phyloP scores from a whole-genome alignment of 495 filamentous ascomycete genomes.

The Aspergillus campestris region DNA sequence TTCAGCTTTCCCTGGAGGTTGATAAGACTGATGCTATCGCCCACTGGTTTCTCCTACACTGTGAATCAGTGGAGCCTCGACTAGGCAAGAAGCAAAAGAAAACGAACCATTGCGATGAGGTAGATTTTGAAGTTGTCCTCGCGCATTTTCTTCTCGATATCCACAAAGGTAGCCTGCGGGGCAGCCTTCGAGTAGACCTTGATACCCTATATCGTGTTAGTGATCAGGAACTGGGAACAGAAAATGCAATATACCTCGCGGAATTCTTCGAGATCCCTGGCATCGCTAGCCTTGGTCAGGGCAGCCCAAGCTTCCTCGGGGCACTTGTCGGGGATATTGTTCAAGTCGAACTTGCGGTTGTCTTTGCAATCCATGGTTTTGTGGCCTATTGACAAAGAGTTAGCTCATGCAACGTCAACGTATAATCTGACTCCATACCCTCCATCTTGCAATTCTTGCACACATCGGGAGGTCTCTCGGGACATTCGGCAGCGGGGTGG shows the following conservation, averaged over 20 bases:
- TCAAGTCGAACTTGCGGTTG: conserved; percentile 58
- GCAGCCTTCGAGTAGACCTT: conserved; percentile 66
- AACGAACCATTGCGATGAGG: conserved; percentile 59
- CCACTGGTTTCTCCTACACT: conserved; percentile 45
- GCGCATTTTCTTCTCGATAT: conserved; percentile 72
- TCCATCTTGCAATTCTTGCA: conserved; percentile 72
- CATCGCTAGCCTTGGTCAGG: conserved; percentile 53
- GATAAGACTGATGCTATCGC: conserved; percentile 61
- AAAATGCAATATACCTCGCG: conserved; percentile 44
- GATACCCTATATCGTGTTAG: conserved; percentile 35
- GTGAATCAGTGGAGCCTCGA: background rate
- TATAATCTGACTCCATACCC: conserved; percentile 37
- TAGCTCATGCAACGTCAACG: background rate
- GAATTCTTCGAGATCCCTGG: conserved; percentile 64
- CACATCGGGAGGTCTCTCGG: conserved; percentile 47
- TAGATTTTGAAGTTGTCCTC: conserved; percentile 51
- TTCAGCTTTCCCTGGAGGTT: conserved; percentile 74
- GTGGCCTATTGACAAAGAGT: conserved; percentile 49
- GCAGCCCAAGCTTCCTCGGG: conserved; percentile 63
- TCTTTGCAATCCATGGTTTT: conserved; percentile 54
- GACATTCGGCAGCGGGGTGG: conserved; percentile 64
- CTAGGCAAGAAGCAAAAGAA: background rate
- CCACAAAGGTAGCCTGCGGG: conserved; percentile 53
- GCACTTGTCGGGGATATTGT: conserved; percentile 45
- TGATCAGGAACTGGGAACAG: background rate